These are phyloP conservation scores for Fusarium robinianum DNA, from an alignment of 2,329 filamentous ascomycete species.

Conservation along the genomic window DNA sequence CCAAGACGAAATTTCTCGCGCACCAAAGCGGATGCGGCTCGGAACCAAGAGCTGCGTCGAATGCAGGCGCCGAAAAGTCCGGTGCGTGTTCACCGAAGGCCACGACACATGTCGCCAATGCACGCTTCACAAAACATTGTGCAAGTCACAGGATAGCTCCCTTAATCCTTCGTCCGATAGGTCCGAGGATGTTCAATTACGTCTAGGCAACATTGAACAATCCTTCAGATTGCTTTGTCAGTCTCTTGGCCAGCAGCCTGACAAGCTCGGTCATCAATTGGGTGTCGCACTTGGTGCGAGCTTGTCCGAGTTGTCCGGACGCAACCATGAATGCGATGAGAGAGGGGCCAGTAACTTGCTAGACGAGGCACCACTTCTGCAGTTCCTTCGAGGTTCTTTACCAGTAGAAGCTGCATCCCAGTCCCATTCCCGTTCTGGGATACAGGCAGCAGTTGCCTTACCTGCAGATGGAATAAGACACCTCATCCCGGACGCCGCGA, in stretches of 20 bases:
- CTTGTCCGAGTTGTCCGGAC: background rate
- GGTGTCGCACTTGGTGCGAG: background rate
- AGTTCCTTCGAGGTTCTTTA: constrained; percentile 1
- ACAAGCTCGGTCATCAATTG: background rate
- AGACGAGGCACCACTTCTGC: background rate
- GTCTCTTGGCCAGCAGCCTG: background rate
- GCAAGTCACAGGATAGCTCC: constrained; percentile 47
- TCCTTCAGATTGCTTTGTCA: background rate
- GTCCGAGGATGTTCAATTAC: background rate
- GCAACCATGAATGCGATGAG: background rate
- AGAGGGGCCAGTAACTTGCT: background rate
- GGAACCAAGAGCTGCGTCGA: constrained; percentile 44
- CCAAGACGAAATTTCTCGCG: background rate
- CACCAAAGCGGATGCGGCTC: constrained; percentile 37
- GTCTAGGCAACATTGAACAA: background rate
- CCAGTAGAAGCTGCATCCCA: background rate
- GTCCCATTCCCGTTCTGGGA: background rate
- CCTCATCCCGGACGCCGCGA: background rate
- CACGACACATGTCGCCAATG: constrained; percentile 49
- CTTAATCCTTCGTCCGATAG: background rate
- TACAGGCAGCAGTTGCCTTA: background rate
- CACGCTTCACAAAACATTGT: constrained; percentile 48
- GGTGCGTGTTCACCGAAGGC: constrained; percentile 49
- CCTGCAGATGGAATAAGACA: background rate
- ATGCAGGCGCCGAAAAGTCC: constrained; percentile 55